Base-by-base conservation (phyloP, 2,329 filamentous ascomycete species). In the Alternaria gansuensis region DNA sequence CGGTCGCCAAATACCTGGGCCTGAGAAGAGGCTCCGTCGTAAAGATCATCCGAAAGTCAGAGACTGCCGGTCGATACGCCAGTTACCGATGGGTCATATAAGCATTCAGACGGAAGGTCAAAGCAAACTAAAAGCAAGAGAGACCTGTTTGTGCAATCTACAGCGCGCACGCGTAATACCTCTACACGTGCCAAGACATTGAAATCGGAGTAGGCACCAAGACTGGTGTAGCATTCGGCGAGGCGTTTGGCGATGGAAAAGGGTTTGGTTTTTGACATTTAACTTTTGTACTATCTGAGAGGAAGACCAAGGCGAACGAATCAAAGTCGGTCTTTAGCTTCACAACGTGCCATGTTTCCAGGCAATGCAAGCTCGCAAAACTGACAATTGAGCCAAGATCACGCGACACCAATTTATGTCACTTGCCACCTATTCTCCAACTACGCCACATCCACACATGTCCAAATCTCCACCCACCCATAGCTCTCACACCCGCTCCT, bases 21-120 rank as follows among this genome's bases (percentile, higher is more conserved):
- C 82, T 99, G 63, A 90, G 91, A 82, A 86, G 93, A 75, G 93
- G 93, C 3, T 91, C 97, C 80, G 93, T 99, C 3, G 95, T 99
- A 73, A 99, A 99, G 87, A 99, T 99, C 72, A 97, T 99, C 72
- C 85, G 95, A 66, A 93, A 90, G 78, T 93, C 90, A 75, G 95
- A 98, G 84, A 99, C 95, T 55, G 95, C 95, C 13, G 95, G 95
- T 62, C 86, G 95, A 52, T 99, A 99, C 80, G 95, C 95, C 48
- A 97, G 92, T 86, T 99, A 99, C 80, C 84, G 94, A 70, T 89
- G 86, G 86, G 85, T 77, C 41, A 82, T 83, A 61, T 77, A 67
- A 74, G 60, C 14, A 13, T 10, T 23, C 14, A n/a, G 8, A 4
- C 26, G 1, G 23, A 51, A 44, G 36, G 41, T 26, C 23, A 51